A percentile compares a stretch with the other conserved stretches of the same genome.
Evolutionary conservation across 441 rosid species (phyloP).

Genomic region (Populus hybrid): DNA sequence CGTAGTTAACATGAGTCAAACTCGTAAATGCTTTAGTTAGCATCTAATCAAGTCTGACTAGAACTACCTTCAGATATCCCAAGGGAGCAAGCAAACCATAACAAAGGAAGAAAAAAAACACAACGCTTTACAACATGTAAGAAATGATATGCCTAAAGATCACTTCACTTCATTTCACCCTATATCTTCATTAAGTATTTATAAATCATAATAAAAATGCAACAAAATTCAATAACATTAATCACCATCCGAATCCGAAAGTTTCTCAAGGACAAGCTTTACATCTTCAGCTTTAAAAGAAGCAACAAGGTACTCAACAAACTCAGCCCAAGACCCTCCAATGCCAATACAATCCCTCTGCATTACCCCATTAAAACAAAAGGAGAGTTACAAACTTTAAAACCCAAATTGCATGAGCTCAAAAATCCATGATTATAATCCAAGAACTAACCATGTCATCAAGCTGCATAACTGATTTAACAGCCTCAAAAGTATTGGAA

Average conservation of each 20-base stretch:
- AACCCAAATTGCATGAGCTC: not conserved
- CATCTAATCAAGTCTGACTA: not conserved
- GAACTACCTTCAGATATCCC: not conserved
- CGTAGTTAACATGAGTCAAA: not conserved
- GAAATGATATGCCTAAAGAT: not conserved
- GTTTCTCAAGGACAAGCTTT: slow-evolving; percentile 56
- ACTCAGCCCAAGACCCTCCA: slow-evolving; percentile 84
- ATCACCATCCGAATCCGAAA: slow-evolving; percentile 39
- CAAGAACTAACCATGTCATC: slow-evolving; percentile 59
- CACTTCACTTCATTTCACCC: not conserved
- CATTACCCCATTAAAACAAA: slow-evolving; percentile 10
- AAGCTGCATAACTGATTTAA: slow-evolving; percentile 64
- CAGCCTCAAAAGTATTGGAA: slow-evolving; percentile 54
- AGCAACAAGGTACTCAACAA: slow-evolving; percentile 61
- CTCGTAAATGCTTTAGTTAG: not conserved
- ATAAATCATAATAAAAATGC: not conserved
- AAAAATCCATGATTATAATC: not conserved
- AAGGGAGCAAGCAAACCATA: not conserved
- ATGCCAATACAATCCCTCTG: slow-evolving; percentile 84
- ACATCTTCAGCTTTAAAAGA: slow-evolving; percentile 69
- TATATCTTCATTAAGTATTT: not conserved
- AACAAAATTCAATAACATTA: not conserved
- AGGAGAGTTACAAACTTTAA: not conserved
- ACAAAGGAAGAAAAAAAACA: not conserved
- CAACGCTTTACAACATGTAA: not conserved